phyloP scores from a whole-genome alignment of 768 basidiomycete species.

The Tricholoma terreum region DNA sequence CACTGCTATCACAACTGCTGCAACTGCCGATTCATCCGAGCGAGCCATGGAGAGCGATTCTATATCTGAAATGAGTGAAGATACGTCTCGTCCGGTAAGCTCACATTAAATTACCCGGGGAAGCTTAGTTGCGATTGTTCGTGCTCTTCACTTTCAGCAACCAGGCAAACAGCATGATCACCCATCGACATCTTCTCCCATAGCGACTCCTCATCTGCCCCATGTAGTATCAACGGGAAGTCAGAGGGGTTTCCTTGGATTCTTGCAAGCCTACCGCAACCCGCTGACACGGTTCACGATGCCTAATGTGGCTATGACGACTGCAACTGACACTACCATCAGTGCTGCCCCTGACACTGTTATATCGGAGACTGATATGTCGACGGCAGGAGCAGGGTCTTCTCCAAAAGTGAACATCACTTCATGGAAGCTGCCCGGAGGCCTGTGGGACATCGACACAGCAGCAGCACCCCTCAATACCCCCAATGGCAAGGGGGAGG shows the following conservation, averaged over 20 bases:
- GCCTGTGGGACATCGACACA: conserved; percentile 27
- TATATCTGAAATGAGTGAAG: conserved; percentile 22
- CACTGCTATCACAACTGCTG: conserved; percentile 22
- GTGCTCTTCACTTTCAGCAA: conserved; percentile 12
- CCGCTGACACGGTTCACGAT: conserved; percentile 51
- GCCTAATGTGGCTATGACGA: conserved; percentile 24
- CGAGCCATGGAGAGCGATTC: conserved; percentile 14
- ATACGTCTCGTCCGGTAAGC: conserved; percentile 28
- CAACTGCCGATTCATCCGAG: conserved; percentile 17
- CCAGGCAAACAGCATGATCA: conserved; percentile 11
- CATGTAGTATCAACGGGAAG: conserved; percentile 17
- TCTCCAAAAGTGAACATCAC: conserved; percentile 6
- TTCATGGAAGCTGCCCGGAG: conserved; percentile 36
- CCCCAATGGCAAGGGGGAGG: conserved; percentile 7
- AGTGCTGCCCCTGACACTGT: conserved; percentile 9
- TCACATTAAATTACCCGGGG: not conserved
- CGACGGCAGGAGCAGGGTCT: not conserved
- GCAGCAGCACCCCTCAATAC: conserved; percentile 14
- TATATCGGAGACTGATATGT: conserved; percentile 13
- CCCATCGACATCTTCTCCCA: conserved; percentile 9
- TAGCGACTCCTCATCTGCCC: conserved; percentile 11
- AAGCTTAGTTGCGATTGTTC: not conserved
- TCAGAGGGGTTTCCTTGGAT: conserved; percentile 49
- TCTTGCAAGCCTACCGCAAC: conserved; percentile 59
- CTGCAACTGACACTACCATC: conserved; percentile 12